Evolutionary conservation across 768 basidiomycete species (phyloP).

Genomic region (Glaciozyma antarctica): DNA sequence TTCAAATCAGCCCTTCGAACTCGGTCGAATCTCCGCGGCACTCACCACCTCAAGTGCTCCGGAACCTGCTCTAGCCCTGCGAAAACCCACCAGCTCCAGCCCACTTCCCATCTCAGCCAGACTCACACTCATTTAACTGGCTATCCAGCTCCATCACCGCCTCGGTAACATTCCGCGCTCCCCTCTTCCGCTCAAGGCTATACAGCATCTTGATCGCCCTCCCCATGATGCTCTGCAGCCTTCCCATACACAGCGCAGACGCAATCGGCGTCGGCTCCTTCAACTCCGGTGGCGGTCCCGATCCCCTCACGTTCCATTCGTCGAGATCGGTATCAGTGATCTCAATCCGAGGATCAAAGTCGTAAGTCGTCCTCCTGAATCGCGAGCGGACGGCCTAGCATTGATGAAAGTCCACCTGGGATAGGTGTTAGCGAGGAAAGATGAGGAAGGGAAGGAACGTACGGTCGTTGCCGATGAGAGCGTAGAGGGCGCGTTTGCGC

Average conservation of each 20-base stretch:
- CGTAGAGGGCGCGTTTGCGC: conserved; percentile 71
- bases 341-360: conserved; percentile 44
- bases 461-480: conserved; percentile 16
- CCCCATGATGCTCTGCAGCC: neutral
- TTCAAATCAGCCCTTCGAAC: neutral
- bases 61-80: conserved; percentile 24
- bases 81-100: neutral
- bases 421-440: neutral
- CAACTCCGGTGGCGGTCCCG: neutral
- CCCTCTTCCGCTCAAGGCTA: neutral
- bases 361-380: conserved; percentile 71
- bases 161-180: neutral
- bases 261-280: neutral
- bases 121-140: conserved; percentile 16
- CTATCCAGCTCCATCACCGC: conserved; percentile 11
- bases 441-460: neutral
- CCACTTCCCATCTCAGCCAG: neutral
- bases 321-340: conserved; percentile 14
- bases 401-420: conserved; percentile 35
- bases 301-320: conserved; percentile 15
- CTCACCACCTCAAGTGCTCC: conserved; percentile 11
- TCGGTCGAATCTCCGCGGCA: too few relatives aligned
- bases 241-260: neutral
- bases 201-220: neutral
- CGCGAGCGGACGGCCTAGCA: conserved; percentile 59